A percentile compares a stretch with the other conserved stretches of the same genome.
Conservation (phyloP, 352 stramenopile species). For the Peronospora destructor region DNA sequence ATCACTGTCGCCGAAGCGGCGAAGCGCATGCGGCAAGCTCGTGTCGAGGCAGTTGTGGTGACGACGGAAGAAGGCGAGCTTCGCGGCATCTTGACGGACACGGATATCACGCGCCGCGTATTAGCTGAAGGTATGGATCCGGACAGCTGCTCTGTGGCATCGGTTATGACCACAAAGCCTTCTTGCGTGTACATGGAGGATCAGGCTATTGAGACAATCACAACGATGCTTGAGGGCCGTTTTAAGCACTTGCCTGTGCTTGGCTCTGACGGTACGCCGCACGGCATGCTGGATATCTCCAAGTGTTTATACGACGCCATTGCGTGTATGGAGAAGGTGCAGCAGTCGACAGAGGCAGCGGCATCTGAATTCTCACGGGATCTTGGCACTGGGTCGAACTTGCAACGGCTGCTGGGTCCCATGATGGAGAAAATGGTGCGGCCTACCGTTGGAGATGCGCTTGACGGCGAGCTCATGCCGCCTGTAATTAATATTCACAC, state of each 20-base stretch:
- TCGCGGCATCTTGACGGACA: conserved; percentile 81
- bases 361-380: conserved; percentile 78
- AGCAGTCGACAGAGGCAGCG: conserved; percentile 74
- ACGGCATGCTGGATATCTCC: conserved; percentile 86
- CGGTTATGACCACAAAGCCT: conserved; percentile 81
- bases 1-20: conserved; percentile 81
- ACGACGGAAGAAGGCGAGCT: conserved; percentile 78
- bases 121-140: conserved; percentile 77
- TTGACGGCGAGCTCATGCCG: conserved; percentile 76
- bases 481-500: conserved; percentile 72
- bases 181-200: conserved; percentile 77
- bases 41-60: conserved; percentile 81
- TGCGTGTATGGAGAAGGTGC: conserved; percentile 80
- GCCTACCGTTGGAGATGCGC: conserved; percentile 68
- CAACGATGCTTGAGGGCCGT: conserved; percentile 82
- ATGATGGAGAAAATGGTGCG: conserved; percentile 89
- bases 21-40: conserved; percentile 73
- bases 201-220: conserved; percentile 80
- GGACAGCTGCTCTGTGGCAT: conserved; percentile 64
- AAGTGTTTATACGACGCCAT: conserved; percentile 88
- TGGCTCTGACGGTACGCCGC: conserved; percentile 54
- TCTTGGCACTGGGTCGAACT: conserved; percentile 52
- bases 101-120: conserved; percentile 79
- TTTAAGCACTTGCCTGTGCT: conserved; percentile 86
- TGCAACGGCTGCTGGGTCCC: conserved; percentile 68